Conservation (phyloP, 495 filamentous ascomycete species). For the Podospora didyma region DNA sequence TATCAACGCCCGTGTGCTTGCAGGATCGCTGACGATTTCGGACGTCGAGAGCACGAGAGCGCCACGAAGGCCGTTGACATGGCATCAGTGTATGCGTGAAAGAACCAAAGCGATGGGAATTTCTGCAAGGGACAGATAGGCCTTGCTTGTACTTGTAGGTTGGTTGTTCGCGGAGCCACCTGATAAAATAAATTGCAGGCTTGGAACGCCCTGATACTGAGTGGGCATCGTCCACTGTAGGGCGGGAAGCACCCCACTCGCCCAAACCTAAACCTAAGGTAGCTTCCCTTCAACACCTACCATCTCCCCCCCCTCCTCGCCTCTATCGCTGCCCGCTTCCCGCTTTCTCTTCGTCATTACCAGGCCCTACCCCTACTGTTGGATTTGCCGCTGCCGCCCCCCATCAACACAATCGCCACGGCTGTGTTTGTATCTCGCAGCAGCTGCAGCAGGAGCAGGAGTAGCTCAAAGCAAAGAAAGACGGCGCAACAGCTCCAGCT, state of each 20-base stretch:
- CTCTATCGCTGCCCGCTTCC: constrained; percentile 4
- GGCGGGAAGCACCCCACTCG: constrained; percentile 32
- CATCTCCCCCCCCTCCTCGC: constrained; percentile 12
- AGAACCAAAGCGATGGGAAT: no score
- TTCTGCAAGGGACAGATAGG: no score
- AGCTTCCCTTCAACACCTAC: constrained; percentile 18
- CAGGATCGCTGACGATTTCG: neutral
- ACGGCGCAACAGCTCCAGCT: no score
- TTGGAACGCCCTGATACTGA: no score
- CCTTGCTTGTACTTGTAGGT: neutral
- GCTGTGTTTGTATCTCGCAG: neutral
- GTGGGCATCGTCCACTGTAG: constrained; percentile 11
- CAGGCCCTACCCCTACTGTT: neutral
- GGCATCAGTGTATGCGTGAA: no score
- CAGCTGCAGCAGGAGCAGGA: no score
- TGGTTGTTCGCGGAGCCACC: neutral
- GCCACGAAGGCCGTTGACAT: no score
- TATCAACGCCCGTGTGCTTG: constrained; percentile 1
- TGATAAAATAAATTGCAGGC: no score
- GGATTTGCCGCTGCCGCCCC: neutral
- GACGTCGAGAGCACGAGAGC: no score
- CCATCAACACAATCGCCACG: constrained; percentile 3
- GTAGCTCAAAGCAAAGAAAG: no score
- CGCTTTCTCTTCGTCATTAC: neutral
- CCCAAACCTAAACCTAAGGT: constrained; percentile 23